Evolutionary conservation across 768 basidiomycete species (phyloP).

Genomic region (Lactarius tabidus): DNA sequence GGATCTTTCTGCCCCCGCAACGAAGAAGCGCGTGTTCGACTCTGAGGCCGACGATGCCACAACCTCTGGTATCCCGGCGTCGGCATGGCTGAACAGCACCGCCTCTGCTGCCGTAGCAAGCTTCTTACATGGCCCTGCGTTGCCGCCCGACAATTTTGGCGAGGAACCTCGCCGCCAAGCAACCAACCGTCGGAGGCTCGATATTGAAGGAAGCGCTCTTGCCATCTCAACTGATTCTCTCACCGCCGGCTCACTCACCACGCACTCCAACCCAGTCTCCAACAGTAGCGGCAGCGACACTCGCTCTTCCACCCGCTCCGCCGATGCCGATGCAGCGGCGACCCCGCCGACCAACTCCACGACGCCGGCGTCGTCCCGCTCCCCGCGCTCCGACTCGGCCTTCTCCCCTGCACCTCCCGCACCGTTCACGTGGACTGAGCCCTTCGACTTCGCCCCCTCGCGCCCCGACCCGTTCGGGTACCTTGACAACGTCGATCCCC

Average conservation of each 20-base stretch:
- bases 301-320: not conserved
- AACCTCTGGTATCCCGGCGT: not conserved
- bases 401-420: slow-evolving; percentile 4
- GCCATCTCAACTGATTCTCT: not conserved
- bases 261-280: not conserved
- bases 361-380: slow-evolving; percentile 10
- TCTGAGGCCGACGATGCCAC: slow-evolving; percentile 29
- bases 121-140: slow-evolving; percentile 43
- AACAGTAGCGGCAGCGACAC: not conserved
- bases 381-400: slow-evolving; percentile 8
- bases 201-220: slow-evolving; percentile 2
- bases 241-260: not conserved
- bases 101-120: slow-evolving; percentile 53
- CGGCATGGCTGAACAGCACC: slow-evolving; percentile 39
- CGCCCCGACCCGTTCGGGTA: slow-evolving; percentile 30
- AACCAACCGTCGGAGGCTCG: slow-evolving; percentile 27
- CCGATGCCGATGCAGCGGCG: not conserved
- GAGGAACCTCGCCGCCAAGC: slow-evolving; percentile 31
- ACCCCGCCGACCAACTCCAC: slow-evolving; percentile 24
- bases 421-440: not conserved
- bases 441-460: slow-evolving; percentile 6
- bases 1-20: slow-evolving; percentile 17
- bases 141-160: slow-evolving; percentile 28
- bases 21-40: slow-evolving; percentile 53
- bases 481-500: slow-evolving; percentile 15